Conservation (phyloP, 2,329 filamentous ascomycete genomes). For the Helotiales sp. region DNA sequence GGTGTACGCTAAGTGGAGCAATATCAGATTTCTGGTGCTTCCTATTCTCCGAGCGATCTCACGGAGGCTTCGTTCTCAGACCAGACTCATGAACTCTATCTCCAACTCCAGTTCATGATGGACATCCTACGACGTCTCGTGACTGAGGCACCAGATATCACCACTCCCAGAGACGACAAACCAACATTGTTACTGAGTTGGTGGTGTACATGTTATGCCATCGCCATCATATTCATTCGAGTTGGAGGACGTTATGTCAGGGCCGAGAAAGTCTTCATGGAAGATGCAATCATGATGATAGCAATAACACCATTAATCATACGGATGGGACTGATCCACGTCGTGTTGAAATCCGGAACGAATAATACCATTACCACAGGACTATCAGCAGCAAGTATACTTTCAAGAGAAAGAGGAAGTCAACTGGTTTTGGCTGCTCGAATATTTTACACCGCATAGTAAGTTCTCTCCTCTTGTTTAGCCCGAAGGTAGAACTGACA, state of each 20-base stretch:
- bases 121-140: slow-evolving; percentile 27
- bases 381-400: slow-evolving; percentile 58
- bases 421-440: slow-evolving; percentile 77
- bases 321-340: slow-evolving; percentile 84
- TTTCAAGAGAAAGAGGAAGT: slow-evolving; percentile 69
- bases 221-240: slow-evolving; percentile 78
- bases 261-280: slow-evolving; percentile 79
- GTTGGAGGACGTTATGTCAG: slow-evolving; percentile 80
- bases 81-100: slow-evolving; percentile 5
- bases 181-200: slow-evolving; percentile 89
- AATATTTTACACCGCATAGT: slow-evolving; percentile 87
- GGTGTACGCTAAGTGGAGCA: not conserved
- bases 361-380: slow-evolving; percentile 72
- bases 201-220: slow-evolving; percentile 85
- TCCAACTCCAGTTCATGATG: slow-evolving; percentile 16
- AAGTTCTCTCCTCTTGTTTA: slow-evolving; percentile 42
- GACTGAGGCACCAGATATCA: slow-evolving; percentile 25
- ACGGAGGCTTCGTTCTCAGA: too few species aligned
- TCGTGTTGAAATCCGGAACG: slow-evolving; percentile 82
- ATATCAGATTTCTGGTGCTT: not conserved
- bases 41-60: too few species aligned
- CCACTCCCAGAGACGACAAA: slow-evolving; percentile 57
- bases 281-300: slow-evolving; percentile 82
- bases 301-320: slow-evolving; percentile 77
- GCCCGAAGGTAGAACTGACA: slow-evolving; percentile 1